A percentile compares a stretch with the other conserved stretches of the same genome.
Evolutionary conservation across 2,329 filamentous ascomycete genomes (phyloP).

Genomic region (Aspergillus phoenicis): DNA sequence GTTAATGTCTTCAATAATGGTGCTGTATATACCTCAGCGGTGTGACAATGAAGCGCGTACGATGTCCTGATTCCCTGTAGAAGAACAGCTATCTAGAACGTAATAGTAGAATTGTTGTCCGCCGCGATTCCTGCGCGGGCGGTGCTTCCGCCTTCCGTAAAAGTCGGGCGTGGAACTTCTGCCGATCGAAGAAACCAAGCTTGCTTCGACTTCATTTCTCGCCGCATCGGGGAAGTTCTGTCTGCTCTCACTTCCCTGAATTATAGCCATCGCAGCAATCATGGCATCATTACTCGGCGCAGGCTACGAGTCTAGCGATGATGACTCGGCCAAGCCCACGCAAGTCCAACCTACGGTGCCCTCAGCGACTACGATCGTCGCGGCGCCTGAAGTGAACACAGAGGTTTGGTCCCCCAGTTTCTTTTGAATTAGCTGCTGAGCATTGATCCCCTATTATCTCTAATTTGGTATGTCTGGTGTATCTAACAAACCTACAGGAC

Average conservation of each 20-base stretch:
- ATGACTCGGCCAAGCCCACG: constrained; percentile 37
- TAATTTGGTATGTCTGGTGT: constrained; percentile 20
- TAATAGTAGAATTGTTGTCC: neutral
- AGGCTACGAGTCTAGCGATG: constrained; percentile 54
- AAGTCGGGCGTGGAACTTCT: constrained; percentile 24
- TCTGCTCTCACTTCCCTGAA: constrained; percentile 3
- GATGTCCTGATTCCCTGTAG: constrained; percentile 29
- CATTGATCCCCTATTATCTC: neutral
- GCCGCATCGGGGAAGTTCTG: neutral
- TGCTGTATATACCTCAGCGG: constrained; percentile 44
- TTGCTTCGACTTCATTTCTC: neutral
- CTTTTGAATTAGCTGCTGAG: neutral
- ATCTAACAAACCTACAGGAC: constrained; percentile 50
- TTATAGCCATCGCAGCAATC: neutral
- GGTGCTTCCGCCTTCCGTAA: constrained; percentile 35
- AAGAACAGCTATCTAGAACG: neutral
- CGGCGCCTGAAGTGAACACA: constrained; percentile 57
- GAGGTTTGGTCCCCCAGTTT: constrained; percentile 54
- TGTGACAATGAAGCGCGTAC: constrained; percentile 43
- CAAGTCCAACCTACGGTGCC: constrained; percentile 28
- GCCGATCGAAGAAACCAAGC: neutral
- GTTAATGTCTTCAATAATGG: constrained; percentile 31
- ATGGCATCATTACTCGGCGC: constrained; percentile 50
- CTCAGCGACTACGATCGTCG: constrained; percentile 45
- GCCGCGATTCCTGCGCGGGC: constrained; percentile 24